Percentiles rank a stretch among this genome's conserved stretches.
Conservation (phyloP, 805 yeast genomes). For the Pichia membranifaciens region DNA sequence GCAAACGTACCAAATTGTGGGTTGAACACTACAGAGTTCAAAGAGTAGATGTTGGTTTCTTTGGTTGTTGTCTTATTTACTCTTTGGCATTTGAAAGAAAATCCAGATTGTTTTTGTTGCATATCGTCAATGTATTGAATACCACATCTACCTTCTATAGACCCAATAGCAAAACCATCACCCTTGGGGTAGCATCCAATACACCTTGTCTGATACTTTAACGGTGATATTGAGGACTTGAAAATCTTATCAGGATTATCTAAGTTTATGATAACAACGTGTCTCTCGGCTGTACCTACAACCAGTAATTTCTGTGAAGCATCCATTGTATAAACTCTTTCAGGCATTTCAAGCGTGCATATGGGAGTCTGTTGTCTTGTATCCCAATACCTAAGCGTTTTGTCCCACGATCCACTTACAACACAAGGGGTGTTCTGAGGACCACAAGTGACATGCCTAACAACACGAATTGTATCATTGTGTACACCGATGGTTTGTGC, state of each 20-base stretch:
- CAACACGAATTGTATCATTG: constrained; percentile 69
- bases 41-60: constrained; percentile 68
- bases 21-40: constrained; percentile 79
- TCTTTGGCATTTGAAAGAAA: constrained; percentile 93
- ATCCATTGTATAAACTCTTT: constrained; percentile 88
- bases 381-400: constrained; percentile 93
- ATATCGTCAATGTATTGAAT: constrained; percentile 84
- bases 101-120: constrained; percentile 66
- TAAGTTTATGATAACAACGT: constrained; percentile 69
- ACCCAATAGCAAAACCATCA: constrained; percentile 87
- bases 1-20: constrained; percentile 87
- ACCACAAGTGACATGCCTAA: constrained; percentile 77
- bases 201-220: constrained; percentile 84
- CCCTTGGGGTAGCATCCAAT: constrained; percentile 86
- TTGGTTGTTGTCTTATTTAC: constrained; percentile 49
- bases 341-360: constrained; percentile 77
- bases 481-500: constrained; percentile 80
- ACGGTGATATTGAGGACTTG: constrained; percentile 66
- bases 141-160: constrained; percentile 94
- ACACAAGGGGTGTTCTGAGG: constrained; percentile 77
- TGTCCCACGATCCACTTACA: constrained; percentile 96
- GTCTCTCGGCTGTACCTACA: constrained; percentile 91
- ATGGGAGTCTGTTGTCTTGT: constrained; percentile 78
- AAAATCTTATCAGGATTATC: constrained; percentile 79
- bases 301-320: constrained; percentile 73